Percentiles rank a stretch among this genome's conserved stretches.
phyloP scores from a whole-genome alignment of 768 basidiomycete species.

The Russula vinacea region DNA sequence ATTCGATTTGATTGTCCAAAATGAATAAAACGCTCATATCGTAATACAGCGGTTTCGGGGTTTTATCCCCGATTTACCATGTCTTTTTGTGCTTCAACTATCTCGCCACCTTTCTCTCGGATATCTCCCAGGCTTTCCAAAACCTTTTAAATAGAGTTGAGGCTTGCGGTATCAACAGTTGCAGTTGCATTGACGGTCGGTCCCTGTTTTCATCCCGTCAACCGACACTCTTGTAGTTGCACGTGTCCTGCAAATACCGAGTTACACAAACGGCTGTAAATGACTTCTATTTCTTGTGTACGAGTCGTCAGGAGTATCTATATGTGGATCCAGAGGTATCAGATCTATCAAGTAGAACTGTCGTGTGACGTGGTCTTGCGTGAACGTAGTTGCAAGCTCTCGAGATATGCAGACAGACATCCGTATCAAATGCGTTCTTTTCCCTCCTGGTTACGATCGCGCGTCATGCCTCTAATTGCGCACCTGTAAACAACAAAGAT shows the following conservation, averaged over 20 bases:
- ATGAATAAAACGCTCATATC: too few species aligned
- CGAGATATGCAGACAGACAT: neutral
- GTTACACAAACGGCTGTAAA: constrained; percentile 1
- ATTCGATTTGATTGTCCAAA: too few species aligned
- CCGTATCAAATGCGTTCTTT: neutral
- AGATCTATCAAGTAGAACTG: neutral
- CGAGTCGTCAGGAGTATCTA: neutral
- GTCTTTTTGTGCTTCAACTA: neutral
- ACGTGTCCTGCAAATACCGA: constrained; percentile 64
- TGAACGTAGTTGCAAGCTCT: neutral
- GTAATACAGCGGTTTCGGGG: too few species aligned
- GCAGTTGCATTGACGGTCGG: constrained; percentile 54
- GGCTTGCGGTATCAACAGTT: constrained; percentile 32
- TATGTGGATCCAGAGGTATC: neutral
- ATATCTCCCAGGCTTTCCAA: neutral
- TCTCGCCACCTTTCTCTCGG: neutral
- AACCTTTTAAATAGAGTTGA: constrained; percentile 42
- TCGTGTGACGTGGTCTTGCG: neutral
- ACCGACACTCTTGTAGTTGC: constrained; percentile 48
- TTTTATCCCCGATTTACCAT: constrained; percentile 1
- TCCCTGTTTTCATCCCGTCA: neutral
- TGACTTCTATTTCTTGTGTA: constrained; percentile 1
- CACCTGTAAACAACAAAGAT: constrained; percentile 3
- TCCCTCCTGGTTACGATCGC: neutral
- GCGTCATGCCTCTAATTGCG: constrained; percentile 4